These are phyloP conservation scores for Wilcoxina mikolae DNA, from an alignment of 495 filamentous ascomycete genomes.

Conservation along the genomic window DNA sequence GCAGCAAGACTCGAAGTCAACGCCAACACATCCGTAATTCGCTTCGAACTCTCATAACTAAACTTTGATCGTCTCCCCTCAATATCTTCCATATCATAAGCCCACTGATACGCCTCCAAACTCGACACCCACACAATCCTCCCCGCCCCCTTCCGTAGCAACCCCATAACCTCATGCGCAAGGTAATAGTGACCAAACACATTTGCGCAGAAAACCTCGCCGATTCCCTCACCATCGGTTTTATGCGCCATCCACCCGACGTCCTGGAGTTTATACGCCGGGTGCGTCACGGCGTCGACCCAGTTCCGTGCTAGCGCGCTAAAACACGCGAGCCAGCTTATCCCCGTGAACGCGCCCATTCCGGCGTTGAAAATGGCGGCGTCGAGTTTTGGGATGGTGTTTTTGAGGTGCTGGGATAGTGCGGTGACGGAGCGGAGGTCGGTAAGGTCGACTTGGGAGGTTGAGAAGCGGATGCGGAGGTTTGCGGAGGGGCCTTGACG, in stretches of 20 bases:
- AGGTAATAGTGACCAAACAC: slow-evolving; percentile 93
- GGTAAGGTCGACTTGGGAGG: slow-evolving; percentile 44
- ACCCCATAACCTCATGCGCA: slow-evolving; percentile 57
- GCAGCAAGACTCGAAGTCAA: slow-evolving; percentile 57
- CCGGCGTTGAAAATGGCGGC: slow-evolving; percentile 76
- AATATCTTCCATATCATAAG: slow-evolving; percentile 53
- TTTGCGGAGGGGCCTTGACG: slow-evolving; percentile 29
- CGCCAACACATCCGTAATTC: slow-evolving; percentile 66
- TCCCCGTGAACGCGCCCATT: slow-evolving; percentile 67
- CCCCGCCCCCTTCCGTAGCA: slow-evolving; percentile 44
- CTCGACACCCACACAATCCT: slow-evolving; percentile 77
- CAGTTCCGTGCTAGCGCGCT: slow-evolving; percentile 46
- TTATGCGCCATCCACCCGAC: slow-evolving; percentile 38
- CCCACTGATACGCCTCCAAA: slow-evolving; percentile 47
- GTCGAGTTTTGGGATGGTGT: slow-evolving; percentile 49
- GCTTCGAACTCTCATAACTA: slow-evolving; percentile 75
- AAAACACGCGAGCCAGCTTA: slow-evolving; percentile 58
- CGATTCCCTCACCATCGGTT: slow-evolving; percentile 34
- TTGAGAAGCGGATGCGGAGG: slow-evolving; percentile 40
- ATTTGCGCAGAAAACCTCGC: slow-evolving; percentile 75
- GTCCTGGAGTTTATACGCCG: slow-evolving; percentile 52
- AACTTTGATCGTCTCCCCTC: slow-evolving; percentile 47
- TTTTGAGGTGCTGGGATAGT: slow-evolving; percentile 34
- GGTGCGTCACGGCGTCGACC: slow-evolving; percentile 58
- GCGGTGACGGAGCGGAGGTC: slow-evolving; percentile 37